A percentile compares a stretch with the other conserved stretches of the same genome.
These are phyloP conservation scores for Podospora australis DNA, from an alignment of 495 filamentous ascomycete species.

Conservation along the genomic window DNA sequence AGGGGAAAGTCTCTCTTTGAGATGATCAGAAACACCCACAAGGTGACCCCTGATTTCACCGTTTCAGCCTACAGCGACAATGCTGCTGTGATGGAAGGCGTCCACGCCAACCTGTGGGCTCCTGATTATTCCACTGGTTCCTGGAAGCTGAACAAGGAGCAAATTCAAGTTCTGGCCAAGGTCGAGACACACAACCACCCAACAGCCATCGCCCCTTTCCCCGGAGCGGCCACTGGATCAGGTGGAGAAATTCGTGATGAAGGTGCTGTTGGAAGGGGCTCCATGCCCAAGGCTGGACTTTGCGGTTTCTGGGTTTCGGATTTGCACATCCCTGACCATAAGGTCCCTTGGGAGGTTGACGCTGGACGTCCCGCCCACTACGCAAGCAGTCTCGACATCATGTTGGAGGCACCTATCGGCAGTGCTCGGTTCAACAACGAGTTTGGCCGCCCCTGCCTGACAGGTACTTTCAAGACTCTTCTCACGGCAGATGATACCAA, in stretches of 20 bases:
- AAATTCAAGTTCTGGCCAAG: constrained; percentile 83
- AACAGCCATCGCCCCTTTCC: constrained; percentile 80
- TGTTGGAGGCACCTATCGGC: constrained; percentile 93
- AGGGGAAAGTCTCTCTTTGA: constrained; percentile 77
- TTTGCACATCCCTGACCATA: constrained; percentile 73
- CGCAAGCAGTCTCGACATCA: constrained; percentile 88
- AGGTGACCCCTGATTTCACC: constrained; percentile 65
- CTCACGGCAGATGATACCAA: constrained; percentile 51
- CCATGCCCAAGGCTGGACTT: constrained; percentile 87
- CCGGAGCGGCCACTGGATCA: constrained; percentile 87
- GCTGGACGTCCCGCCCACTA: constrained; percentile 88
- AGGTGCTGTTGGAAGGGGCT: constrained; percentile 87
- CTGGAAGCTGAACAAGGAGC: constrained; percentile 83
- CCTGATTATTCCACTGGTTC: constrained; percentile 76
- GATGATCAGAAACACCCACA: constrained; percentile 94
- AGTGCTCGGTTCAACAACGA: constrained; percentile 96
- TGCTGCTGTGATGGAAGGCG: constrained; percentile 82
- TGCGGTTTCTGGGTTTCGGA: constrained; percentile 92
- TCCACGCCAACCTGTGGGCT: constrained; percentile 71
- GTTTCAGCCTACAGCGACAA: constrained; percentile 97
- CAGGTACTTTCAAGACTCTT: constrained; percentile 85
- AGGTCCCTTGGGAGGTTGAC: constrained; percentile 83
- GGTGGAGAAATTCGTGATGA: constrained; percentile 95
- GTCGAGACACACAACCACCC: constrained; percentile 98
- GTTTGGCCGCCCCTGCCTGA: constrained; percentile 86